Evolutionary conservation across 2,329 filamentous ascomycete species (phyloP).

Genomic region (Fusarium secorum): DNA sequence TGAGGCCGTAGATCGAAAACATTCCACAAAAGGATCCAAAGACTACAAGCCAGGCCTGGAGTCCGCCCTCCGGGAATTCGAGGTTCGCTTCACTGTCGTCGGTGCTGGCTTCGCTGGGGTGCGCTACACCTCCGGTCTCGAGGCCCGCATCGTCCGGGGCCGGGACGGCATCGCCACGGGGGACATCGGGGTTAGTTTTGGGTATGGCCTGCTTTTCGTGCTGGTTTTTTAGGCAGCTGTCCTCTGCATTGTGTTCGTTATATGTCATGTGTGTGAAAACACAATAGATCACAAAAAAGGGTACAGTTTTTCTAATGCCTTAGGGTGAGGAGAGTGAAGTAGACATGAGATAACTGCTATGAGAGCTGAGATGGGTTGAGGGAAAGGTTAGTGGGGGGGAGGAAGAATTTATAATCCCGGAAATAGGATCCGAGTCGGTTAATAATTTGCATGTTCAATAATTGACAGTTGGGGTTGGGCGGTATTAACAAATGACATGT

Average conservation of each 20-base stretch:
- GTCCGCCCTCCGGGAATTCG: slow-evolving; percentile 65
- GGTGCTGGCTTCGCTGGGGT: background rate
- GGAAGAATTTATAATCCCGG: slow-evolving; percentile 20
- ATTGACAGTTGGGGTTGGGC: background rate
- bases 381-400: background rate
- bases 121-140: slow-evolving; percentile 16
- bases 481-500: slow-evolving; percentile 7
- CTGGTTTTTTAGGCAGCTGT: slow-evolving; percentile 44
- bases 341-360: background rate
- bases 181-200: slow-evolving; percentile 7
- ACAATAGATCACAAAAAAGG: slow-evolving; percentile 7
- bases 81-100: background rate
- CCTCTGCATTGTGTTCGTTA: slow-evolving; percentile 41
- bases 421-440: slow-evolving; percentile 17
- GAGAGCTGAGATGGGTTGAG: background rate
- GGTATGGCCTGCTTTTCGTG: slow-evolving; percentile 12
- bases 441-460: slow-evolving; percentile 2
- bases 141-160: slow-evolving; percentile 11
- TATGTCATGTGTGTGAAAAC: slow-evolving; percentile 22
- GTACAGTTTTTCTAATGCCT: background rate
- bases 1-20: slow-evolving; percentile 69
- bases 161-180: background rate
- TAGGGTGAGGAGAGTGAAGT: background rate
- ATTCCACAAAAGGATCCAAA: slow-evolving; percentile 74
- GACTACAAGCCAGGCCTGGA: slow-evolving; percentile 74